Percentiles rank a stretch among this genome's conserved stretches.
Conservation (phyloP, 306 rosid species). For the Lathyrus sativus region DNA sequence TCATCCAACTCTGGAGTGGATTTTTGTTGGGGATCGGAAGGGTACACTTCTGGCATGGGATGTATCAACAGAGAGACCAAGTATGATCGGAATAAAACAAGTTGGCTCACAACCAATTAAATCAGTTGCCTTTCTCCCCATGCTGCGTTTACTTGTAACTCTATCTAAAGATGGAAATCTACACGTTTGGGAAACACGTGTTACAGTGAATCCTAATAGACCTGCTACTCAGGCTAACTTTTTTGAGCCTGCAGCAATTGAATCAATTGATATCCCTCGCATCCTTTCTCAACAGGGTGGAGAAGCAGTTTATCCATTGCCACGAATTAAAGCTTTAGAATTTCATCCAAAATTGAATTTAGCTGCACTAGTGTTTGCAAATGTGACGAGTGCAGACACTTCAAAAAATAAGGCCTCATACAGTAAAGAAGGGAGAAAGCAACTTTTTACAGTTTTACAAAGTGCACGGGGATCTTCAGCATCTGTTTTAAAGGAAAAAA, state of each 20-base stretch:
- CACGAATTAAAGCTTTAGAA: conserved; percentile 75
- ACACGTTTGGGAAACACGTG: conserved; percentile 94
- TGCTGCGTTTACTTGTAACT: conserved; percentile 83
- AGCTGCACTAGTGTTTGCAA: conserved; percentile 82
- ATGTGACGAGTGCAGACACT: conserved; percentile 69
- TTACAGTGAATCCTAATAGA: conserved; percentile 75
- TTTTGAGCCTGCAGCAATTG: conserved; percentile 92
- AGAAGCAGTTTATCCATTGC: conserved; percentile 92
- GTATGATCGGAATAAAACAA: conserved; percentile 94
- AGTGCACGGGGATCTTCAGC: conserved; percentile 99
- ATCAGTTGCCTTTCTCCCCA: conserved; percentile 90
- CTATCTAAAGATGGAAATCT: conserved; percentile 86
- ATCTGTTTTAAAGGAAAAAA: conserved; percentile 89
- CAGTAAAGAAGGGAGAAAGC: conserved; percentile 94
- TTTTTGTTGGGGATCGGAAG: conserved; percentile 94
- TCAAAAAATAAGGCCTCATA: conserved; percentile 74
- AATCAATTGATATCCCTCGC: conserved; percentile 90
- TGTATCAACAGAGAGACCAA: conserved; percentile 91
- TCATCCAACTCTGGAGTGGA: conserved; percentile 97
- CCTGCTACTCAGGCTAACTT: conserved; percentile 86
- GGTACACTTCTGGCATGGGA: conserved; percentile 98
- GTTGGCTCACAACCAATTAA: conserved; percentile 91
- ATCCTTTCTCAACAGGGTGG: conserved; percentile 98
- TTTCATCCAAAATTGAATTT: conserved; percentile 89
- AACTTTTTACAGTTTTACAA: conserved; percentile 92